Evolutionary conservation across 306 rosid species (phyloP), one percentile per base, ranked within the genome.

Genomic region (Macrotyloma uniflorum): DNA sequence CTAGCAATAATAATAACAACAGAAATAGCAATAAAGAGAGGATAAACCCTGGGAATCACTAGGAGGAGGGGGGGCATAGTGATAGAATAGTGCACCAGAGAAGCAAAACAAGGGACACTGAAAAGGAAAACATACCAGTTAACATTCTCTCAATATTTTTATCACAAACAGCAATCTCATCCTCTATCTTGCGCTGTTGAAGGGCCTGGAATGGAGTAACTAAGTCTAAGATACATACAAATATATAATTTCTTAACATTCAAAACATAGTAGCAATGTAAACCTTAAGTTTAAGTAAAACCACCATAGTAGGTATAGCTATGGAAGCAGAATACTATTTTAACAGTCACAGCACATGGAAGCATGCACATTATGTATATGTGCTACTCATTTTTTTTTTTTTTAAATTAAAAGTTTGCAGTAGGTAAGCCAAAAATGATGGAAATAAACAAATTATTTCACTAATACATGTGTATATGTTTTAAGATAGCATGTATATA

Each of bases 141-240:
- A 83, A 28, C 61, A 93, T 66, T 75, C 81, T 88, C 77, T 83
- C 82, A 70, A 93, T 82, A 50, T 82, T 85, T 80, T 77, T 78
- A 79, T 93, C 92, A 47, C 88, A 90, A 54, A 30, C 65, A 33
- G 93, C 93, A 49, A 91, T 91, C 79, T 90, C 88, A 45, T 90
- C 95, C 72, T 87, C 93, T 82, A 90, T 71, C 58, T 51, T 13
- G 67, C 89, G 92, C 71, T 86, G 93, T 83, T 86, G 89, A 74
- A 88, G 84, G 58, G 88, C 88, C 98, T 91, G 89, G 89, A 85
- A 74, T 20, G 82, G 70, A 68, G 66, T 84, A 88, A 75, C 45
- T 5, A 54, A 47, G 82, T 70, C 59, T 40, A 72, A 53, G 76
- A 57, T 65, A 36, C 36, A 74, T 23, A 40, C 69, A 66, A 63